Evolutionary conservation across 2,329 filamentous ascomycete species (phyloP).

Genomic region (Celoporthe dispersa): DNA sequence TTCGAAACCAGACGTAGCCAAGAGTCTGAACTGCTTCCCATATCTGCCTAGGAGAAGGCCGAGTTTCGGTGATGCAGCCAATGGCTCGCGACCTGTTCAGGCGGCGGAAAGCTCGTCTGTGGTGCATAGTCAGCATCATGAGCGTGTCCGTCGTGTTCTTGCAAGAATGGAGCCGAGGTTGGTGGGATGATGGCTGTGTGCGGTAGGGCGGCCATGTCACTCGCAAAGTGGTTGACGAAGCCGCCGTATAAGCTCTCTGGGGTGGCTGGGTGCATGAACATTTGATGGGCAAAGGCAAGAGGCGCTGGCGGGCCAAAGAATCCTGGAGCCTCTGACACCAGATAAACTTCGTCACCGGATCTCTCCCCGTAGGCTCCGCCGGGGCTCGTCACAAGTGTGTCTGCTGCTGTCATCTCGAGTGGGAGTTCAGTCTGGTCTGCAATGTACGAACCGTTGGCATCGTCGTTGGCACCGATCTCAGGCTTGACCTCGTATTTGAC

Average conservation of each 20-base stretch:
- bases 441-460: constrained; percentile 31
- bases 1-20: neutral
- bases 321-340: constrained; percentile 17
- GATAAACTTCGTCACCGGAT: constrained; percentile 15
- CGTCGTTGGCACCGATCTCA: constrained; percentile 23
- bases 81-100: constrained; percentile 17
- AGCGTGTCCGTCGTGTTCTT: constrained; percentile 8
- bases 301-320: constrained; percentile 8
- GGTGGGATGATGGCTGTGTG: constrained; percentile 10
- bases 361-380: neutral
- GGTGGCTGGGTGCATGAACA: constrained; percentile 19
- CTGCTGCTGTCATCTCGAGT: neutral
- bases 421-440: constrained; percentile 7
- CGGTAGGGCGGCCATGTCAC: constrained; percentile 11
- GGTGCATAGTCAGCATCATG: constrained; percentile 26
- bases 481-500: constrained; percentile 26
- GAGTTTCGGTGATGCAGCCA: constrained; percentile 26
- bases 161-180: neutral
- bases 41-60: constrained; percentile 21
- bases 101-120: constrained; percentile 15
- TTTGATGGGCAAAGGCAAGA: constrained; percentile 15
- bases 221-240: constrained; percentile 18
- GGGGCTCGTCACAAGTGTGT: constrained; percentile 6
- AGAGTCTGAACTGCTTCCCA: constrained; percentile 3
- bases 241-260: constrained; percentile 22